Evolutionary conservation across 495 filamentous ascomycete genomes (phyloP), one percentile per base, ranked within the genome.

Genomic region (Penicillium verhagenii): DNA sequence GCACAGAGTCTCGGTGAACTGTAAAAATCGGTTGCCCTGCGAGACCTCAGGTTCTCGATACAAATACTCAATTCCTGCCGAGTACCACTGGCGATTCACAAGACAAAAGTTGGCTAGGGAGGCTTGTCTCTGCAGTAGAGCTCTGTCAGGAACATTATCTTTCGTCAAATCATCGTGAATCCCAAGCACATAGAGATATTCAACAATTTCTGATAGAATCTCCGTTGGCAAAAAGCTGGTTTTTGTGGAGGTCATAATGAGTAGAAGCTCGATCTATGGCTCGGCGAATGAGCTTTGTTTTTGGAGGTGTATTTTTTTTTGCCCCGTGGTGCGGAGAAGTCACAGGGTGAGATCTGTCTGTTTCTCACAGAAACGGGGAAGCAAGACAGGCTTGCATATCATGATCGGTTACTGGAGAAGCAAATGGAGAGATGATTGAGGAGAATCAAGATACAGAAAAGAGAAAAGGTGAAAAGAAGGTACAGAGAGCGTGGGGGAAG

Each of bases 41-140:
- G 50, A 45, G 5, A 89, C 62, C 35, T 63, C 55, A 0, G 86
- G 85, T 2, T 60, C 52, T 18, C 69, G 65, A 59, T 88, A 91
- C n/a, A 91, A 78, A 19, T 70, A 66, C 0, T 75, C 57, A 7
- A 86, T 73, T 11, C 77, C 73, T 4, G 75, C 77, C 9, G 77
- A 74, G 61, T 89, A 88, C 87, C 87, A 91, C 50, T 85, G 76
- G 13, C 77, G 76, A 6, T 78, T 84, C 13, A 88, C 77, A 18
- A 86, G 72, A 60, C 78, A 80, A 61, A 81, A 83, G 0, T 71
- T 69, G 56, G 76, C 69, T n/a, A 89, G 68, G 9, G 70, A 72
- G 10, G 28, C 16, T 59, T 85, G 84, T 51, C 38, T 61, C 5
- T 45, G 33, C 24, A 20, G 1, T 4, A 26, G 1, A 2, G 3